Evolutionary conservation across 2,329 filamentous ascomycete species (phyloP).

Genomic region (Lachnellula subtilissima): DNA sequence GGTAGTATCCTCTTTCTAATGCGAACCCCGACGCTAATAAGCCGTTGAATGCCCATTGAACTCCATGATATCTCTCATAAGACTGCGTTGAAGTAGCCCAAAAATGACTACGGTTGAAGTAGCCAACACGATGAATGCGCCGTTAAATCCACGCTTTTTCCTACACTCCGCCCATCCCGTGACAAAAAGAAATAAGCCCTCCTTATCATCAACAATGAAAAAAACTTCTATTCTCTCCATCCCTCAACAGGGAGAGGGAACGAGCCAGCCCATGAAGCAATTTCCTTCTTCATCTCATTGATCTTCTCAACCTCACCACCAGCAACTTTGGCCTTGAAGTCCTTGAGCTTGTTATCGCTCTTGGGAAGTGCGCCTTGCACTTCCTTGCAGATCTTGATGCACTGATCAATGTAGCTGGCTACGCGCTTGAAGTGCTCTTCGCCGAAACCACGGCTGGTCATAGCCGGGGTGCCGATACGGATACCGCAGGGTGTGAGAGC

Average conservation of each 20-base stretch:
- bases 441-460: slow-evolving; percentile 93
- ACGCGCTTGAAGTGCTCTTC: slow-evolving; percentile 89
- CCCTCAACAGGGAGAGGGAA: slow-evolving; percentile 90
- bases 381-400: slow-evolving; percentile 86
- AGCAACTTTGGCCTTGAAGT: slow-evolving; percentile 93
- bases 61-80: slow-evolving; percentile 19
- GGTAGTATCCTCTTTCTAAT: background rate
- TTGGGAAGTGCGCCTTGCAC: slow-evolving; percentile 82
- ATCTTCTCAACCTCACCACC: slow-evolving; percentile 76
- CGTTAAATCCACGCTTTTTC: slow-evolving; percentile 7
- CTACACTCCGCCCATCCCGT: background rate
- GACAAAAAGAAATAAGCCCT: slow-evolving; percentile 5
- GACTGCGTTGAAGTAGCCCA: slow-evolving; percentile 26
- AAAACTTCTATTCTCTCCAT: slow-evolving; percentile 44
- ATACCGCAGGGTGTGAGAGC: slow-evolving; percentile 92
- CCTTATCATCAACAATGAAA: slow-evolving; percentile 15
- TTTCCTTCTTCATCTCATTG: slow-evolving; percentile 81
- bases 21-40: slow-evolving; percentile 2
- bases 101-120: slow-evolving; percentile 20
- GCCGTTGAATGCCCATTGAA: slow-evolving; percentile 17
- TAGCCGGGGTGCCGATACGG: slow-evolving; percentile 93
- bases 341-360: slow-evolving; percentile 98
- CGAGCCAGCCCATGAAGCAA: slow-evolving; percentile 75
- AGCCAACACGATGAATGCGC: slow-evolving; percentile 15
- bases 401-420: slow-evolving; percentile 79